phyloP scores from a whole-genome alignment of 768 basidiomycete species.

The Cystofilobasidium ferigula region DNA sequence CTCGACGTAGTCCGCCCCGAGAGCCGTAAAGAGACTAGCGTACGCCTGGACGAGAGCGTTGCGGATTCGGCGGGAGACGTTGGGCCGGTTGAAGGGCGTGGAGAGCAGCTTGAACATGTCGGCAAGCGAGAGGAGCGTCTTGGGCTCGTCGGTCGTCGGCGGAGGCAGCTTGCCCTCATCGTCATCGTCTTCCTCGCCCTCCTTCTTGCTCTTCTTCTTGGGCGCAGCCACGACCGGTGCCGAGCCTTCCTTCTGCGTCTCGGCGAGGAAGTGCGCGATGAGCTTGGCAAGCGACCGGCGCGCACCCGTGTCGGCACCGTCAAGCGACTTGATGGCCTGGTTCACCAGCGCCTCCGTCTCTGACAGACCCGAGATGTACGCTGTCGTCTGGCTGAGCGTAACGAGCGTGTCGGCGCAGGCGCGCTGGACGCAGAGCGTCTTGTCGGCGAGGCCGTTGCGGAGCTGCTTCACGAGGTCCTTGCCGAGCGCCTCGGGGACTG shows the following conservation, averaged over 20 bases:
- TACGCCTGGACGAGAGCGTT: slow-evolving; percentile 87
- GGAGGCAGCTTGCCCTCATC: slow-evolving; percentile 46
- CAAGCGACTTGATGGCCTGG: slow-evolving; percentile 60
- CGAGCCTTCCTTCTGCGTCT: slow-evolving; percentile 61
- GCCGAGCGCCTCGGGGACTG: slow-evolving; percentile 61
- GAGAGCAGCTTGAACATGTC: slow-evolving; percentile 82
- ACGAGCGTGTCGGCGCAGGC: slow-evolving; percentile 51
- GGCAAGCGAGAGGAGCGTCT: slow-evolving; percentile 55
- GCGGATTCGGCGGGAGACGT: slow-evolving; percentile 56
- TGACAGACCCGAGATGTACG: slow-evolving; percentile 47
- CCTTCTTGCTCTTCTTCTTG: slow-evolving; percentile 45
- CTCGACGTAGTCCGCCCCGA: slow-evolving; percentile 72
- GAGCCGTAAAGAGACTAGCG: slow-evolving; percentile 57
- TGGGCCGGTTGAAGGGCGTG: slow-evolving; percentile 63
- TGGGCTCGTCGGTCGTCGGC: slow-evolving; percentile 48
- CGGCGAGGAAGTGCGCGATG: slow-evolving; percentile 69
- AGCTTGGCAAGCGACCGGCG: slow-evolving; percentile 69
- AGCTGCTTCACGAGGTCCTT: slow-evolving; percentile 80
- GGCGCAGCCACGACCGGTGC: slow-evolving; percentile 39
- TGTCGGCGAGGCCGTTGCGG: slow-evolving; percentile 63
- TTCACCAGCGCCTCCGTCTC: slow-evolving; percentile 69
- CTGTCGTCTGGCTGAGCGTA: slow-evolving; percentile 28
- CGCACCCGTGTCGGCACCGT: slow-evolving; percentile 70
- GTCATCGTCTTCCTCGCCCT: slow-evolving; percentile 42
- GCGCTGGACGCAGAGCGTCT: slow-evolving; percentile 72